Conservation (phyloP, 177 flowering plant species). For the Tripterygium wilfordii region DNA sequence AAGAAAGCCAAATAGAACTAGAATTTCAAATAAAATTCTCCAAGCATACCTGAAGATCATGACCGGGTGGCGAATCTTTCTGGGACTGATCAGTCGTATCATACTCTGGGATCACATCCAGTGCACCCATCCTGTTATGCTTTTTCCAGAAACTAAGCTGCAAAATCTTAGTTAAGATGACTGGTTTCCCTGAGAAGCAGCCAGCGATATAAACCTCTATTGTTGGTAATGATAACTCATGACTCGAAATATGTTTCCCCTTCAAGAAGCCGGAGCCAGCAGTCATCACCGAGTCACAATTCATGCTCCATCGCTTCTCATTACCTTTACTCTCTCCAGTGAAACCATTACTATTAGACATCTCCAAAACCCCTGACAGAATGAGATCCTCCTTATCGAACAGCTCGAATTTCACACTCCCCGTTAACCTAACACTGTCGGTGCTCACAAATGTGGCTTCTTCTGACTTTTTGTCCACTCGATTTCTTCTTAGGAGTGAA, state of each 20-base stretch:
- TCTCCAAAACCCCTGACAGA: constrained; percentile 69
- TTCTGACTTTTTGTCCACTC: constrained; percentile 72
- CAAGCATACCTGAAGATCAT: constrained; percentile 51
- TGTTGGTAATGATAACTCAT: constrained; percentile 46
- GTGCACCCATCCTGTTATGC: constrained; percentile 38
- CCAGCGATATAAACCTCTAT: constrained; percentile 88
- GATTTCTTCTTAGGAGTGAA: constrained; percentile 60
- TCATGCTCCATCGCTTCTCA: constrained; percentile 57
- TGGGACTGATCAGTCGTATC: constrained; percentile 47
- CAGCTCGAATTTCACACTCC: constrained; percentile 74
- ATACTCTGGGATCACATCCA: constrained; percentile 70
- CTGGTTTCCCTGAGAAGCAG: constrained; percentile 60
- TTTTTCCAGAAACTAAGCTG: constrained; percentile 61
- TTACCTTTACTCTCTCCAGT: constrained; percentile 34
- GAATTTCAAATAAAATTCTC: neutral
- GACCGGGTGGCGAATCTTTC: constrained; percentile 32
- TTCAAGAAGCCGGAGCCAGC: constrained; percentile 51
- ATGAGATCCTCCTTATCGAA: constrained; percentile 55
- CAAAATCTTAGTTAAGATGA: constrained; percentile 71
- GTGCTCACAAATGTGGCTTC: constrained; percentile 88
- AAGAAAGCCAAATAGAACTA: no score
- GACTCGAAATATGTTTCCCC: constrained; percentile 39
- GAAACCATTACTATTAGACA: constrained; percentile 42
- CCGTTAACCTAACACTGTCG: constrained; percentile 61
- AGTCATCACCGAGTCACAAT: constrained; percentile 50